Conservation (phyloP, 2,329 filamentous ascomycete species). For the Hypoxylon sp. region DNA sequence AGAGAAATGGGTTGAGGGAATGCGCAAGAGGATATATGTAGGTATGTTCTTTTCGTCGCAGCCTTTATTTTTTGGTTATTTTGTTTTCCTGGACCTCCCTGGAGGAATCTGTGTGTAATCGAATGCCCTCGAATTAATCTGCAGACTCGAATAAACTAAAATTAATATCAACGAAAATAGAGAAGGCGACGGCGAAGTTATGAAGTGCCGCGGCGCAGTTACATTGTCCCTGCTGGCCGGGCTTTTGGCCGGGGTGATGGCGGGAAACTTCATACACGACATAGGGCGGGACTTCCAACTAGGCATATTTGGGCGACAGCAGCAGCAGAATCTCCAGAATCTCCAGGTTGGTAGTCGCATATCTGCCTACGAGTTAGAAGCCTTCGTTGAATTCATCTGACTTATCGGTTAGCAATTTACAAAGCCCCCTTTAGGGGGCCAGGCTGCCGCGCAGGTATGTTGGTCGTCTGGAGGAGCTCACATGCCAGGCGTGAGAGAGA, state of each 20-base stretch:
- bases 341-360: conserved; percentile 53
- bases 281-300: conserved; percentile 57
- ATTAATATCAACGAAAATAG: conserved; percentile 1
- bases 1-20: conserved; percentile 10
- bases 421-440: conserved; percentile 58
- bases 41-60: not conserved
- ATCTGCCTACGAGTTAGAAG: not conserved
- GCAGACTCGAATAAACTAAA: not conserved
- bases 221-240: conserved; percentile 37
- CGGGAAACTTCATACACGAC: conserved; percentile 50
- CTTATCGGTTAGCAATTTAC: conserved; percentile 55
- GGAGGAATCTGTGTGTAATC: not conserved
- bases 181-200: conserved; percentile 7
- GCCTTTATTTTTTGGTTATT: not conserved
- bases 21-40: not conserved
- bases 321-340: conserved; percentile 52
- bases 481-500: not conserved
- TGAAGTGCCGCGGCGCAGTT: conserved; percentile 36
- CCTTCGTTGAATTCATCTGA: conserved; percentile 11
- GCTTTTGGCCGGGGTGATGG: conserved; percentile 38
- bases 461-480: not conserved
- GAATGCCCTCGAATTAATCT: not conserved
- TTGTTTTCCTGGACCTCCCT: not conserved
- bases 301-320: conserved; percentile 56
- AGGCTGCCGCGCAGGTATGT: conserved; percentile 56